These are phyloP conservation scores for Paraphoma sp. DNA, from an alignment of 2,329 filamentous ascomycete species.

Conservation along the genomic window DNA sequence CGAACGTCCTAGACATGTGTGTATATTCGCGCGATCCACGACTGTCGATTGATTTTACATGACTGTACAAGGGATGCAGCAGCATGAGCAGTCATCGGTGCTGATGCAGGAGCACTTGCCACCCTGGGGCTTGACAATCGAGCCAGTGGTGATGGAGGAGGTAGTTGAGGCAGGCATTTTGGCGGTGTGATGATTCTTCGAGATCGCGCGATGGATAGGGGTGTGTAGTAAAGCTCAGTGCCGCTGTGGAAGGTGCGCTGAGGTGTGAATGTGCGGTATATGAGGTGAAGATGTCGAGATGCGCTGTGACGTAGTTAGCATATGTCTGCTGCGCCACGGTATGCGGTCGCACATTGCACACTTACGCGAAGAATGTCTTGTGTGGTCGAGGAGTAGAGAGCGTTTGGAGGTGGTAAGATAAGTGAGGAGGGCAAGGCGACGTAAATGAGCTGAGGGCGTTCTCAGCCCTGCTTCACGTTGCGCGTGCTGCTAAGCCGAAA, in stretches of 20 bases:
- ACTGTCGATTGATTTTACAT: slow-evolving; percentile 31
- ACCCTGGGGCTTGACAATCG: slow-evolving; percentile 44
- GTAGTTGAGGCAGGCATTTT: slow-evolving; percentile 43
- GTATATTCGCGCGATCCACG: background rate
- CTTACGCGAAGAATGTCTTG: no score
- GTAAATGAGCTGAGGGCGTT: slow-evolving; percentile 7
- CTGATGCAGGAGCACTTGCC: slow-evolving; percentile 39
- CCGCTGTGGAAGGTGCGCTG: background rate
- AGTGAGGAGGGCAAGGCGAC: background rate
- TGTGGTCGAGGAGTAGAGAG: background rate
- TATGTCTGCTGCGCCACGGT: no score
- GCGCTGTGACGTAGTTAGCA: slow-evolving; percentile 16
- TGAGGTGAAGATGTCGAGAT: background rate
- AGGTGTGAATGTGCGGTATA: background rate
- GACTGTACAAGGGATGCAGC: slow-evolving; percentile 46
- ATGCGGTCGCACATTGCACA: no score
- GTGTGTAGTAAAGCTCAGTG: background rate
- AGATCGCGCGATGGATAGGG: background rate
- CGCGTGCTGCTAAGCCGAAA: slow-evolving; percentile 16
- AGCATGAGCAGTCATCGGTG: slow-evolving; percentile 42
- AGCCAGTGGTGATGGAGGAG: slow-evolving; percentile 38
- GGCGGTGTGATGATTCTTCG: background rate
- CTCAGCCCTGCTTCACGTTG: slow-evolving; percentile 24
- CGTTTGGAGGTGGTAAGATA: background rate
- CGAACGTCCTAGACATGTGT: no score